Conservation (phyloP, 768 basidiomycete genomes). For the Glaciozyma antarctica region DNA sequence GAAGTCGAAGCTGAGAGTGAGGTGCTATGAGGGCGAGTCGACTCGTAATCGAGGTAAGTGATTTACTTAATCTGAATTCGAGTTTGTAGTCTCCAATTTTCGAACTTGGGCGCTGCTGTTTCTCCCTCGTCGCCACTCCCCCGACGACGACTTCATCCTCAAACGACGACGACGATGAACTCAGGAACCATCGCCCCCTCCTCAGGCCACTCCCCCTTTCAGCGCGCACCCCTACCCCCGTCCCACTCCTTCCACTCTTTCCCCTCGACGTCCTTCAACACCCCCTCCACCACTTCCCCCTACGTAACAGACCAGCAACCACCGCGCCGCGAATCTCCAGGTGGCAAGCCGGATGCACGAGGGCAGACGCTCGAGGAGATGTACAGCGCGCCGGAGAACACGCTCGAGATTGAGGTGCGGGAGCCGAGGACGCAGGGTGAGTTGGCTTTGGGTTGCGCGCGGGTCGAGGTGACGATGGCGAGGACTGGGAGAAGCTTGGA, state of each 20-base stretch:
- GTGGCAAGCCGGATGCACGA: not conserved
- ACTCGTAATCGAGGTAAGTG: too few relatives aligned
- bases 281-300: conserved; percentile 7
- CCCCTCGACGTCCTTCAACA: conserved; percentile 9
- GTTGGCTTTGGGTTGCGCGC: conserved; percentile 29
- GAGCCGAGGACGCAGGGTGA: conserved; percentile 94
- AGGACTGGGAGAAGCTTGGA: not conserved
- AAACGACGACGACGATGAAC: too few relatives aligned
- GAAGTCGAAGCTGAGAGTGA: too few relatives aligned
- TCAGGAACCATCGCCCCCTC: conserved; percentile 18
- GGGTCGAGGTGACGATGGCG: not conserved
- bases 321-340: not conserved
- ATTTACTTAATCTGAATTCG: too few relatives aligned
- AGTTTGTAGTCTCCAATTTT: too few relatives aligned
- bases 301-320: conserved; percentile 26
- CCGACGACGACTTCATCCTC: too few relatives aligned
- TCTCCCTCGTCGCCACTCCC: too few relatives aligned
- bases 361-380: conserved; percentile 73
- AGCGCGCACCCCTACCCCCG: conserved; percentile 14
- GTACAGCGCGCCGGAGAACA: conserved; percentile 95
- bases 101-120: too few relatives aligned
- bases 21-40: too few relatives aligned
- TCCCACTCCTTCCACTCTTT: conserved; percentile 15
- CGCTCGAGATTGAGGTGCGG: conserved; percentile 91
- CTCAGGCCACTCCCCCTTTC: conserved; percentile 27